phyloP scores from a whole-genome alignment of 179 eudicot species.

The Silene noctiflora region DNA sequence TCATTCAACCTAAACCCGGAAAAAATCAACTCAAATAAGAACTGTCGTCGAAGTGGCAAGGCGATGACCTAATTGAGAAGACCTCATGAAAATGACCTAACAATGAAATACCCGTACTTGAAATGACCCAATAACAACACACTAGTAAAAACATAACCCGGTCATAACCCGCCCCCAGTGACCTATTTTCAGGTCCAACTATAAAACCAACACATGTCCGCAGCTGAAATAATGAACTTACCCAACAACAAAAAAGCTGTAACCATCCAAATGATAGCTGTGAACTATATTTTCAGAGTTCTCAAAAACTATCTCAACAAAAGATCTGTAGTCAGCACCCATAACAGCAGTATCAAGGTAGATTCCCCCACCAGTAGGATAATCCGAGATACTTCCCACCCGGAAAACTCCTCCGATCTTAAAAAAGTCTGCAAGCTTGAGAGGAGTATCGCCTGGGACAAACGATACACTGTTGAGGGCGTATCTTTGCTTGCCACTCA shows the following conservation, averaged over 20 bases:
- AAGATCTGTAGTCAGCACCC: slow-evolving; percentile 63
- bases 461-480: slow-evolving; percentile 88
- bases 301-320: slow-evolving; percentile 75
- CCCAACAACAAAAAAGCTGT: slow-evolving; percentile 93
- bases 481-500: slow-evolving; percentile 77
- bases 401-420: slow-evolving; percentile 77
- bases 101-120: too few relatives aligned
- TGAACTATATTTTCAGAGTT: slow-evolving; percentile 65
- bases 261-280: slow-evolving; percentile 83
- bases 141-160: too few relatives aligned
- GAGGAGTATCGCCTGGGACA: slow-evolving; percentile 75
- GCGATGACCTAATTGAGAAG: too few relatives aligned
- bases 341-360: slow-evolving; percentile 70
- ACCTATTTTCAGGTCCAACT: too few relatives aligned
- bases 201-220: not conserved
- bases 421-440: slow-evolving; percentile 86
- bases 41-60: too few relatives aligned
- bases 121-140: too few relatives aligned
- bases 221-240: slow-evolving; percentile 26
- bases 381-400: slow-evolving; percentile 58
- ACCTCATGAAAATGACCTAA: too few relatives aligned
- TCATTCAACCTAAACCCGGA: too few relatives aligned
- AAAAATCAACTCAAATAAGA: too few relatives aligned
- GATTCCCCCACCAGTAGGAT: slow-evolving; percentile 61
- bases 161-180: too few relatives aligned